Base-by-base conservation (phyloP, 2,329 filamentous ascomycete genomes). In the Cladosporium sp. region DNA sequence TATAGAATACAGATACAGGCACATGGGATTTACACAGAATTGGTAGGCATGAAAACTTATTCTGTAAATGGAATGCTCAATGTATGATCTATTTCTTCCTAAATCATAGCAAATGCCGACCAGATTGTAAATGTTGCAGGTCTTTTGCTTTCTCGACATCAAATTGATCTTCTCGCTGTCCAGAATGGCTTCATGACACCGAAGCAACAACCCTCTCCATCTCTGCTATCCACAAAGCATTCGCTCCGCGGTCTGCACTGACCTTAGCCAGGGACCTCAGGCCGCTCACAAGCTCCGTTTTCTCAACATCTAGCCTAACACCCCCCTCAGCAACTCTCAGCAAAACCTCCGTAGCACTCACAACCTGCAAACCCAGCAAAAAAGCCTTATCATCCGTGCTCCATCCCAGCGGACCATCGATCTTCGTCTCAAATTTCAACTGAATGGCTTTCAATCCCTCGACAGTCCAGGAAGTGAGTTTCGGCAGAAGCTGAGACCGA, bases 321-420 rank as follows among this genome's bases (percentile, higher is more conserved):
- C 56, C 56, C 29, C 41, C 41, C 17, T 34, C 47, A 8, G 47
- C 47, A 49, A 67, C 65, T 7, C 45, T 39, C 50, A 72, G 47
- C 30, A 75, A 60, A 8, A 70, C 63, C n/a, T 72, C 69, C 7
- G 68, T 63, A 7, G 64, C 67, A 50, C 68, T 70, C 5, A 79
- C 51, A 0, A 78, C 63, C 17, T 68, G 61, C 54, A 77, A 59
- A 0, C 79, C 80, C 37, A 86, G 69, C 2, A 78, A 75, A 64
- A 90, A 92, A 1, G 84, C 80, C 24, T 83, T 80, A 1, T 83
- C 76, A 50, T 84, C 83, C 1, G 84, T 84, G 1, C 80, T 79
- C 83, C 86, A 90, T 6, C 89, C 88, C 29, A 95, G 69, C 7
- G 85, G 76, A 0, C 85, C 85, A 61, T 89, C 86, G 1, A 64